These are phyloP conservation scores for Ascochyta fabae DNA, from an alignment of 2,329 filamentous ascomycete species.

Conservation along the genomic window DNA sequence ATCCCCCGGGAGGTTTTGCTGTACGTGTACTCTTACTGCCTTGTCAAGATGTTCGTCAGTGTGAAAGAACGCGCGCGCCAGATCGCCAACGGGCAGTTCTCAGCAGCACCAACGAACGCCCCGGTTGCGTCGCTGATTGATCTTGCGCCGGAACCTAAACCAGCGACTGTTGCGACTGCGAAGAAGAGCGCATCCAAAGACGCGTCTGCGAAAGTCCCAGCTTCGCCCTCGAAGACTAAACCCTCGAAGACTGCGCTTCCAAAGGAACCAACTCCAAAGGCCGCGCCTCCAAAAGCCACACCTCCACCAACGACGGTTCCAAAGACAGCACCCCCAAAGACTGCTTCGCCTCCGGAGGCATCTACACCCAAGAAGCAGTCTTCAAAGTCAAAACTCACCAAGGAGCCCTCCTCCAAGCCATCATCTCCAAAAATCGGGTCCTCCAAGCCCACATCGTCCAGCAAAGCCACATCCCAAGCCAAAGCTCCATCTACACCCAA, in stretches of 20 bases:
- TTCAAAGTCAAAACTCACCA: conserved; percentile 2
- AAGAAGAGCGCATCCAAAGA: conserved; percentile 2
- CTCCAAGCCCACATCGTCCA: conserved; percentile 2
- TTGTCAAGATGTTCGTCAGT: conserved; percentile 21
- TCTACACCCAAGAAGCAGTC: conserved; percentile 9
- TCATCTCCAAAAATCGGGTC: background rate
- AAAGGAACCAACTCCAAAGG: conserved; percentile 1
- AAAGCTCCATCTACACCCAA: background rate
- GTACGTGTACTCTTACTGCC: conserved; percentile 8
- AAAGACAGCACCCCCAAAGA: background rate
- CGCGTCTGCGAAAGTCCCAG: background rate
- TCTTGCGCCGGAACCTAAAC: conserved; percentile 7
- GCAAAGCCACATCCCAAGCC: background rate
- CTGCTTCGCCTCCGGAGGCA: background rate
- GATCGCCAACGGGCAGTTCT: conserved; percentile 22
- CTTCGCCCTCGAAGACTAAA: background rate
- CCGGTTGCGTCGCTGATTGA: conserved; percentile 1
- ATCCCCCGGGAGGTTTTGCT: conserved; percentile 11
- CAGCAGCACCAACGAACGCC: background rate
- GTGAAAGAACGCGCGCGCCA: conserved; percentile 23
- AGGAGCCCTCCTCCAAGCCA: background rate
- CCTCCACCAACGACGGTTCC: background rate
- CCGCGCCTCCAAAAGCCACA: background rate
- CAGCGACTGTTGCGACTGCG: background rate
- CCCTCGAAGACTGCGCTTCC: background rate